These are phyloP conservation scores for Blechomonas ayalai DNA, from an alignment of 208 protist species.

Conservation along the genomic window DNA sequence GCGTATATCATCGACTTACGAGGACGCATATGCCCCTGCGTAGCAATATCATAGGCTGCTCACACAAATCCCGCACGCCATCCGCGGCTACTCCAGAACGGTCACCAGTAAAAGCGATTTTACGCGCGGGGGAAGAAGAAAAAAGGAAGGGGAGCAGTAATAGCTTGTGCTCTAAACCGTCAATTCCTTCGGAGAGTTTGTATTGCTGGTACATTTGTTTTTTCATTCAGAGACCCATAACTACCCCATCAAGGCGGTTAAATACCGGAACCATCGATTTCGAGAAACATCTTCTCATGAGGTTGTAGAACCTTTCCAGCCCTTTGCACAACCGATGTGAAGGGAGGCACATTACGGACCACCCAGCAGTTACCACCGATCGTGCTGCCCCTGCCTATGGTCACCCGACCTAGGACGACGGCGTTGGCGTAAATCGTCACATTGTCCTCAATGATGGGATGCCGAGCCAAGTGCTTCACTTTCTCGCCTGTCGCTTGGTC, in stretches of 20 bases:
- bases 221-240: not conserved
- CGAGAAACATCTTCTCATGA: conserved; percentile 41
- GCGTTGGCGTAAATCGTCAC: conserved; percentile 82
- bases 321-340: conserved; percentile 47
- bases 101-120: too few relatives aligned
- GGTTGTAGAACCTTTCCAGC: conserved; percentile 16
- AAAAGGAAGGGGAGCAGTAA: not conserved
- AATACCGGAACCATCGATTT: conserved; percentile 48
- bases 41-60: too few relatives aligned
- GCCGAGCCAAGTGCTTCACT: conserved; percentile 54
- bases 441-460: conserved; percentile 81
- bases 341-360: conserved; percentile 37
- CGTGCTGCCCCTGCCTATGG: conserved; percentile 60
- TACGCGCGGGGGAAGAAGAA: conserved; percentile 2
- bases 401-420: conserved; percentile 72
- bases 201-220: not conserved
- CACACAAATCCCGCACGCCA: too few relatives aligned
- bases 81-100: too few relatives aligned
- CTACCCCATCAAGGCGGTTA: conserved; percentile 11
- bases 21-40: too few relatives aligned
- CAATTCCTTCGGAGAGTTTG: conserved; percentile 6
- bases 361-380: conserved; percentile 75
- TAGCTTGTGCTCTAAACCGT: not conserved
- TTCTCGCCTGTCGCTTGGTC: conserved; percentile 35
- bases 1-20: too few relatives aligned